phyloP scores from a whole-genome alignment of 495 filamentous ascomycete species.

The Aspergillus bertholletiae region DNA sequence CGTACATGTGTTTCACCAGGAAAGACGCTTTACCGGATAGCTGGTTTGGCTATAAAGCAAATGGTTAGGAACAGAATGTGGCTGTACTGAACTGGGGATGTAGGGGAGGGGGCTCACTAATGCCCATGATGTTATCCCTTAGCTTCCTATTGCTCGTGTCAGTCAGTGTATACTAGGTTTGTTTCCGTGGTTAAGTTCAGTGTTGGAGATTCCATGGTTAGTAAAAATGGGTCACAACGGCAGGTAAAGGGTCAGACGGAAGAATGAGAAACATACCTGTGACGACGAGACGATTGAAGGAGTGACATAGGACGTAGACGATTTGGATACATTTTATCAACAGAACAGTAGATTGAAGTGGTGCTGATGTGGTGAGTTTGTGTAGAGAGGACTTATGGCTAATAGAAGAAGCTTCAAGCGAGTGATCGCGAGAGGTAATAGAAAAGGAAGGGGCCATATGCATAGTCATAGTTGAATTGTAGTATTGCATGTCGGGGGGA shows the following conservation, averaged over 20 bases:
- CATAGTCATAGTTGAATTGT: no score
- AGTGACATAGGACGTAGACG: not conserved
- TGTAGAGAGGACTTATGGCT: no score
- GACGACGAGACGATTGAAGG: not conserved
- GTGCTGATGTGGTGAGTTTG: conserved; percentile 33
- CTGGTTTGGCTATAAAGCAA: conserved; percentile 52
- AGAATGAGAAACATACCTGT: not conserved
- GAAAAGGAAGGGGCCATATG: no score
- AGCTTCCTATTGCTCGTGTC: conserved; percentile 55
- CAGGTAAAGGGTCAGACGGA: not conserved
- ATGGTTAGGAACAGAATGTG: not conserved
- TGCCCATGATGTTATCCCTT: conserved; percentile 58
- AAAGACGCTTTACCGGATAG: conserved; percentile 53
- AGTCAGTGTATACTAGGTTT: not conserved
- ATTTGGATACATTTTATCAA: not conserved
- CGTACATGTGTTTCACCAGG: not conserved
- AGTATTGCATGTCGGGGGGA: no score
- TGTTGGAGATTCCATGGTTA: conserved; percentile 15
- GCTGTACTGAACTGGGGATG: not conserved
- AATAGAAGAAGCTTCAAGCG: no score
- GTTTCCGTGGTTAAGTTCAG: not conserved
- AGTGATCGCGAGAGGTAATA: no score
- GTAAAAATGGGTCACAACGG: not conserved
- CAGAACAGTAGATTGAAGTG: not conserved
- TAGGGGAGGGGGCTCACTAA: conserved; percentile 62